Evolutionary conservation across 345 rosid species (phyloP), one percentile per base, ranked within the genome.

Genomic region (Clausena lansium): DNA sequence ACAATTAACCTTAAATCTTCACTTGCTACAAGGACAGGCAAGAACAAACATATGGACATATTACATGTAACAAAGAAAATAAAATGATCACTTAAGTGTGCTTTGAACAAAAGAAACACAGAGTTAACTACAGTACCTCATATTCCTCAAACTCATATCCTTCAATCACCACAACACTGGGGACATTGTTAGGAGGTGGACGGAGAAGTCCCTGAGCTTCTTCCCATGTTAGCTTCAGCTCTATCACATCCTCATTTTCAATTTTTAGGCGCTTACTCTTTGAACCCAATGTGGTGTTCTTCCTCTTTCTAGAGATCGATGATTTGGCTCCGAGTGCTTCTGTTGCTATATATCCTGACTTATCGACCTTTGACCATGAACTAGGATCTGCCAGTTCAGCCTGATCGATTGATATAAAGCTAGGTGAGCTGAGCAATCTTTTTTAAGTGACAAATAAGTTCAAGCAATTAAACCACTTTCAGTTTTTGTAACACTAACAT

Each of bases 71-170:
- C 54, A 57, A 77, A 58, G 62, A 63, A 73, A 54, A 76, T 35
- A 67, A 38, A 58, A 62, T 33, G 58, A 35, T 52, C 52, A 45
- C 14, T 54, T 24, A 33, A 64, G n/a, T 35, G 62, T 71, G 47
- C 39, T 27, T 35, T 36, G 15, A 67, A 36, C 6, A 27, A 60
- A 71, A 10, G 74, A 67, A 86, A 50, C 57, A 27, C 39, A 76
- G 24, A 45, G 30, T 64, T 67, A 68, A 61, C 3, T 6, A 70
- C 33, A 15, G 58, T 88, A 96, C 99, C 98, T 94, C 95, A 30
- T 90, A 94, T 77, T 92, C 98, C 86, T 96, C 99, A 85, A 96
- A 91, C 86, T 96, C 99, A 81, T 76, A 83, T 60, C 92, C 98
- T 76, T 94, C 97, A 78, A 94, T 90, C 61, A 84, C 85, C 75